Percentiles rank a stretch among this genome's conserved stretches.
These are phyloP conservation scores for Komagataella pseudopastoris DNA, from an alignment of 805 yeast species.

Conservation along the genomic window DNA sequence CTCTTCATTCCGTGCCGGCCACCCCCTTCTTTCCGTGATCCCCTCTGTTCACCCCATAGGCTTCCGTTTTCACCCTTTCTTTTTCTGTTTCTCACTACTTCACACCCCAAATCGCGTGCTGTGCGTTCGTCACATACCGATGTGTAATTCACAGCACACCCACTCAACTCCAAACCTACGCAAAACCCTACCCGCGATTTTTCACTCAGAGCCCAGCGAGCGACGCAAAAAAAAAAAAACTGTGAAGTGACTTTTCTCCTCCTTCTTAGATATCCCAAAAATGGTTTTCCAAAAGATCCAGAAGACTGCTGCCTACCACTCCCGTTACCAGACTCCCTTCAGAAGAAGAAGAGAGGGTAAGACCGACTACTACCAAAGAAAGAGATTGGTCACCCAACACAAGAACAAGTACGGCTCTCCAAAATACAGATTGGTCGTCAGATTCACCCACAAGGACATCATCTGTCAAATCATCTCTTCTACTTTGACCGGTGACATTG, in stretches of 20 bases:
- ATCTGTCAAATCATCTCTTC: slow-evolving; percentile 96
- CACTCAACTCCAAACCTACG: not conserved
- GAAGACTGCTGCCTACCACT: slow-evolving; percentile 90
- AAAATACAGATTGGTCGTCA: slow-evolving; percentile 98
- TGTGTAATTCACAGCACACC: not conserved
- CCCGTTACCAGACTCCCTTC: slow-evolving; percentile 99
- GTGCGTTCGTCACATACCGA: not conserved
- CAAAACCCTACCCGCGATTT: not conserved
- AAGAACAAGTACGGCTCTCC: slow-evolving; percentile 99
- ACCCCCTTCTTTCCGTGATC: not conserved
- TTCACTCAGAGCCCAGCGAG: not conserved
- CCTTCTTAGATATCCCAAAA: slow-evolving; percentile 18
- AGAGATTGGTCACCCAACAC: slow-evolving; percentile 99
- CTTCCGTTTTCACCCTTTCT: not conserved
- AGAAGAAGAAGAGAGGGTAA: slow-evolving; percentile 99
- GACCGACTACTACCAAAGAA: slow-evolving; percentile 99
- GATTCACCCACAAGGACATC: slow-evolving; percentile 99
- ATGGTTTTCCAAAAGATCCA: slow-evolving; percentile 66
- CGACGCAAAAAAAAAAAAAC: not conserved
- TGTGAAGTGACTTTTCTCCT: not conserved
- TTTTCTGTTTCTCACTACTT: not conserved
- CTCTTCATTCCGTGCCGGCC: too few species aligned
- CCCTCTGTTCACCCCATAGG: not conserved
- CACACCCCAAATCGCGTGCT: not conserved
- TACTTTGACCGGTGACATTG: slow-evolving; percentile 93